Conservation (phyloP, 495 filamentous ascomycete genomes). For the Penicillium angulare region DNA sequence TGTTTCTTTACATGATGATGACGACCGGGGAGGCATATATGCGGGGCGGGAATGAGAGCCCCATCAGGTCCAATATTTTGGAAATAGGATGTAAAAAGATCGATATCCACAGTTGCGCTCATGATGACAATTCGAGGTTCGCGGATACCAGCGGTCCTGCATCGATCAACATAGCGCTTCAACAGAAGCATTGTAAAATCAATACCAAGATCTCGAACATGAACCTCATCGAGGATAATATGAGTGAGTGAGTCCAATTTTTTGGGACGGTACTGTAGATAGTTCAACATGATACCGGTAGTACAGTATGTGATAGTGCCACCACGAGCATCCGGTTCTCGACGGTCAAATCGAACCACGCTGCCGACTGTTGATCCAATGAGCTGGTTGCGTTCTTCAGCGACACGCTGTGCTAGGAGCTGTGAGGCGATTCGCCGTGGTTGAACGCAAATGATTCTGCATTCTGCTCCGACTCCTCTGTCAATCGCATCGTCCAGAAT, state of each 20-base stretch:
- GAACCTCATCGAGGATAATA: conserved; percentile 61
- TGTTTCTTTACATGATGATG: conserved; percentile 53
- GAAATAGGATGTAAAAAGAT: conserved; percentile 58
- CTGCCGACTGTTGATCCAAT: conserved; percentile 53
- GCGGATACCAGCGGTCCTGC: conserved; percentile 29
- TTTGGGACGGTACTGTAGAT: conserved; percentile 40
- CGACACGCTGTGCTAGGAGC: conserved; percentile 54
- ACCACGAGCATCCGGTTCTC: conserved; percentile 15
- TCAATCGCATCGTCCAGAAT: conserved; percentile 52
- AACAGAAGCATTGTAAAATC: conserved; percentile 57
- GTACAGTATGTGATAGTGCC: conserved; percentile 57
- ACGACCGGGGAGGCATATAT: conserved; percentile 54
- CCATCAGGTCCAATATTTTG: conserved; percentile 25
- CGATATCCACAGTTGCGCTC: conserved; percentile 58
- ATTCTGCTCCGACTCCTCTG: conserved; percentile 8
- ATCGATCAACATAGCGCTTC: conserved; percentile 43
- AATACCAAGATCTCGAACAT: conserved; percentile 55
- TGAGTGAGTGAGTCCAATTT: conserved; percentile 48
- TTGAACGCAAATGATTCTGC: conserved; percentile 52
- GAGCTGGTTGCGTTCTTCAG: conserved; percentile 49
- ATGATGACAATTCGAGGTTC: conserved; percentile 56
- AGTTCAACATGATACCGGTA: conserved; percentile 52
- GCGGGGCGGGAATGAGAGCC: conserved; percentile 41
- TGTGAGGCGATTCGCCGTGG: conserved; percentile 57
- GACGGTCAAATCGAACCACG: conserved; percentile 50